phyloP scores from a whole-genome alignment of 371 early-diverging fungal genomes.

The Nematocida displodere region DNA sequence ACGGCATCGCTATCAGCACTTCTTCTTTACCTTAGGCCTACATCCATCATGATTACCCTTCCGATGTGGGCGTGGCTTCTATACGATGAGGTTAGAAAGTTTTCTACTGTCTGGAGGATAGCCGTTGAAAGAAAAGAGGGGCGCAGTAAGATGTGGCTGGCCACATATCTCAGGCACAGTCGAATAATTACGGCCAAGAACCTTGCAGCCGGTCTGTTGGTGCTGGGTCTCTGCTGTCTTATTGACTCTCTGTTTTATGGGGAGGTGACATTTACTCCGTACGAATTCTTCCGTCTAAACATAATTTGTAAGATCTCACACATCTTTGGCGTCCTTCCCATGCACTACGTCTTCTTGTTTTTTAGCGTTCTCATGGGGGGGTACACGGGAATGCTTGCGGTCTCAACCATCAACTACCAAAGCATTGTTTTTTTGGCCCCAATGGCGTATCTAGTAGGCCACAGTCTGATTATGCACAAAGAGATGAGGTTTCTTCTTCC shows the following conservation, averaged over 20 bases:
- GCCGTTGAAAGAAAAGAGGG: slow-evolving; percentile 1
- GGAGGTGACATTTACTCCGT: slow-evolving; percentile 5
- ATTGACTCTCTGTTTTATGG: slow-evolving; percentile 20
- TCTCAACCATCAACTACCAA: background rate
- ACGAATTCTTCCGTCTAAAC: slow-evolving; percentile 30
- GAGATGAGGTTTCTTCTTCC: slow-evolving; percentile 89
- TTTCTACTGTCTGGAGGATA: background rate
- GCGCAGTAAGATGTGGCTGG: background rate
- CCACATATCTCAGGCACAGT: slow-evolving; percentile 10
- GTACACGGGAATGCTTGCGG: background rate
- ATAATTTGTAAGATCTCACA: slow-evolving; percentile 4
- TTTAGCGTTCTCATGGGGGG: slow-evolving; percentile 22
- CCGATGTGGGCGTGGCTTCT: background rate
- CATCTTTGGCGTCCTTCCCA: slow-evolving; percentile 33
- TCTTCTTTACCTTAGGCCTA: slow-evolving; percentile 27
- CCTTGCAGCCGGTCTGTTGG: background rate
- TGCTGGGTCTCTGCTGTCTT: background rate
- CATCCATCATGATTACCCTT: background rate
- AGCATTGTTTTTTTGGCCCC: background rate
- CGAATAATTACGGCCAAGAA: background rate
- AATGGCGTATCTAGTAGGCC: slow-evolving; percentile 67
- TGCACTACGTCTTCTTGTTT: background rate
- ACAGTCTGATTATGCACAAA: slow-evolving; percentile 78
- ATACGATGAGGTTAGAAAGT: background rate
- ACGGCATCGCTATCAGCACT: background rate